Evolutionary conservation across 73 alveolate genomes (phyloP).

Genomic region (Symbiodinium natans): DNA sequence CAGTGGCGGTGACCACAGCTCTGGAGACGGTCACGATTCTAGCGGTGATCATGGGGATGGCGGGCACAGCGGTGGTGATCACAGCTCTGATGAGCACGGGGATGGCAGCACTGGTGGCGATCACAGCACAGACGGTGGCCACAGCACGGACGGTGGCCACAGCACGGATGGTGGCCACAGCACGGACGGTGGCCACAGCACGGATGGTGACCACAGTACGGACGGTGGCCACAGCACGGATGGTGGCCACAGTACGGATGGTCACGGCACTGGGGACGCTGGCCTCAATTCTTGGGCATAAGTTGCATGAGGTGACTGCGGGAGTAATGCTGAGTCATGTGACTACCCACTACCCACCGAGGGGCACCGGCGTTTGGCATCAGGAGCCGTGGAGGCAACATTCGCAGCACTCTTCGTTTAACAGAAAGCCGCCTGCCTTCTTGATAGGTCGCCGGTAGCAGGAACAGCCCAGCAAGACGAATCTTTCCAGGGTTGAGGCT

Average conservation of each 20-base stretch:
- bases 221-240: no score
- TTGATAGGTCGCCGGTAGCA: no score
- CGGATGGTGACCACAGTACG: background rate
- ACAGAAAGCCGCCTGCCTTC: no score
- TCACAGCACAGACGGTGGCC: no score
- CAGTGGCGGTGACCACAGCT: background rate
- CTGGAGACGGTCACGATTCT: background rate
- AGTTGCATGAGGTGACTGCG: no score
- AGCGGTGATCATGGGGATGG: background rate
- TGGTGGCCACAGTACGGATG: background rate
- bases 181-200: background rate
- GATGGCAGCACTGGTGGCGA: no score
- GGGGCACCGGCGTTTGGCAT: constrained; percentile 16
- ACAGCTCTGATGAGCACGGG: background rate
- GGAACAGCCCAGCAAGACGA: no score
- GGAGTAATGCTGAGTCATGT: background rate
- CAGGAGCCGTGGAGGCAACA: background rate
- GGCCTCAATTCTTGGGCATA: no score
- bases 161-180: background rate
- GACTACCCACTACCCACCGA: background rate
- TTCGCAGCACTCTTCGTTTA: background rate
- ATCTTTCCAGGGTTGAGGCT: no score
- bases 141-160: no score
- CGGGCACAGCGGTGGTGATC: background rate
- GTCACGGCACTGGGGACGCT: background rate